Conservation (phyloP, 225 moss, liverwort and hornwort species). For the Rhytidiadelphus loreus region DNA sequence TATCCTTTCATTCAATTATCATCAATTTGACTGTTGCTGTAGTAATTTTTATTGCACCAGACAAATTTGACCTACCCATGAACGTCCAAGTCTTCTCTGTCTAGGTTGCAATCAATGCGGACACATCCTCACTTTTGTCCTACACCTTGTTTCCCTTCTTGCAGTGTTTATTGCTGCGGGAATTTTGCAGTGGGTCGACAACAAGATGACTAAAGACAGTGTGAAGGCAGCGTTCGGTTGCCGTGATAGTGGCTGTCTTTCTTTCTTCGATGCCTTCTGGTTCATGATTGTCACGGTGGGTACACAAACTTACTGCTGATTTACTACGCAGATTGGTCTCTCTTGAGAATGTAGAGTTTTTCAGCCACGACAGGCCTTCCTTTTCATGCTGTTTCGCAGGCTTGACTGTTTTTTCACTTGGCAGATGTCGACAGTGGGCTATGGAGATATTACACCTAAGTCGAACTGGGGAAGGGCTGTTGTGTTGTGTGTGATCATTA, state of each 20-base stretch:
- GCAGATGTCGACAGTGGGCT: conserved; percentile 93
- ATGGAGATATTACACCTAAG: conserved; percentile 72
- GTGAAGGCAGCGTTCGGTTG: conserved; percentile 34
- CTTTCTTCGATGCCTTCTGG: conserved; percentile 75
- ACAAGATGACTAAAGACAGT: conserved; percentile 34
- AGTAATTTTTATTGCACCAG: not conserved
- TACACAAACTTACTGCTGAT: not conserved
- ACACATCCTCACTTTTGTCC: not conserved
- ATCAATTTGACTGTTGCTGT: not conserved
- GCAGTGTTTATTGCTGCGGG: conserved; percentile 93
- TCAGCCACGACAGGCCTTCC: not conserved
- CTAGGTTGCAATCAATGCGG: not conserved
- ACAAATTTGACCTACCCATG: not conserved
- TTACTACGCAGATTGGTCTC: not conserved
- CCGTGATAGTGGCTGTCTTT: conserved; percentile 48
- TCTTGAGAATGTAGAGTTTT: not conserved
- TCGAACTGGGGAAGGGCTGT: conserved; percentile 62
- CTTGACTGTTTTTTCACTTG: conserved; percentile 3
- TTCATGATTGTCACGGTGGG: conserved; percentile 84
- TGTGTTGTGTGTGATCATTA: conserved; percentile 49
- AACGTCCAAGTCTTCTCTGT: not conserved
- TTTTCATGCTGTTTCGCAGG: not conserved
- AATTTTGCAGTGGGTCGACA: conserved; percentile 85
- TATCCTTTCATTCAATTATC: not conserved
- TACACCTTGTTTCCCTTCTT: not conserved